Evolutionary conservation across 352 stramenopile genomes (phyloP), one percentile per base, ranked within the genome.

Genomic region (Globisporangium perplexum): DNA sequence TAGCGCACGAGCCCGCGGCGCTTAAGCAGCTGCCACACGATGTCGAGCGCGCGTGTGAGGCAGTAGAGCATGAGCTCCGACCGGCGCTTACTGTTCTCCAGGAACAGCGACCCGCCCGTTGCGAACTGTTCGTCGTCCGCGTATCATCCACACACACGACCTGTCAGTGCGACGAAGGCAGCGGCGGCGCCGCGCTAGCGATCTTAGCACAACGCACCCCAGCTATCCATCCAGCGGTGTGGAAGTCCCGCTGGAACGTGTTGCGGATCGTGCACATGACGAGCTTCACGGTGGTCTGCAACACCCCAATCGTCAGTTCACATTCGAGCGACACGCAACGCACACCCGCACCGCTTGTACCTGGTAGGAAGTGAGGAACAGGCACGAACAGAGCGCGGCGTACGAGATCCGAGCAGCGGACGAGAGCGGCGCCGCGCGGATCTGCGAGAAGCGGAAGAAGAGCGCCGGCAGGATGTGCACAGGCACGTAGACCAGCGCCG

Each of bases 11-110:
- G 63, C 0, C 73, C 68, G 15, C 70, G 65, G 42, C 72, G 78
- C 68, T 86, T 79, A 44, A 92, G 74, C 54, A 90, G 52, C 53
- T 84, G 71, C 84, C 84, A 95, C 46, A 89, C 63, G 53, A 95
- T 90, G 47, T 90, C 77, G 26, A 75, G 69, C 1, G 83, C 68
- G n/a, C n/a, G n/a, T n/a, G n/a, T n/a, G n/a, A n/a, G n/a, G 55
- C 79, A 93, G 58, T 95, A 95, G 30, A 93, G 57, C 84, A 93
- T 95, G 18, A 95, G 69, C 59, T 93, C 81, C 49, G 86, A 87
- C 12, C 84, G 79, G 44, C 82, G 81, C 64, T 94, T 94, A 69
- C n/a, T n/a, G n/a, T n/a, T n/a, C 66, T 94, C 84, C 26, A 90
- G 77, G 46, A 92, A 90, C 0, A 94, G 63, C 46, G 71, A 70